Evolutionary conservation across 805 yeast genomes (phyloP).

Genomic region (Candida andamanensis): DNA sequence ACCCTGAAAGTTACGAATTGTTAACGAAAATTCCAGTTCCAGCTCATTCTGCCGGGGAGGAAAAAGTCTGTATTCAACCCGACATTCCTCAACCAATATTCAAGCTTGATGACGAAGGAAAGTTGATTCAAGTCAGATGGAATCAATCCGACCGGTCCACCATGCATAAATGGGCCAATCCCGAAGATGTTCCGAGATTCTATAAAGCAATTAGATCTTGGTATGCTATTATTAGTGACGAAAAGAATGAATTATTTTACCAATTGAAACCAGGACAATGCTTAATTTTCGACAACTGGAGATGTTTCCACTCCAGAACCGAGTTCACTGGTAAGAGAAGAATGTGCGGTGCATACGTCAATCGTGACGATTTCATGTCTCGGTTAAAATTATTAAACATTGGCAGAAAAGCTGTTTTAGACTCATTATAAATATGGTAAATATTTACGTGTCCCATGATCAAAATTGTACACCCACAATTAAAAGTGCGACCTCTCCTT

Average conservation of each 20-base stretch:
- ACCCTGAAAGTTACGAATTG: constrained; percentile 49
- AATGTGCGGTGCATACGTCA: constrained; percentile 69
- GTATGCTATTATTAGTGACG: constrained; percentile 46
- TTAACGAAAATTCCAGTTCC: constrained; percentile 49
- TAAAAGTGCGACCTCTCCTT: no score
- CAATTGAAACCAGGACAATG: constrained; percentile 62
- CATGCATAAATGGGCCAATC: constrained; percentile 46
- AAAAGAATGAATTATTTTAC: constrained; percentile 47
- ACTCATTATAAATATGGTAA: constrained; percentile 19
- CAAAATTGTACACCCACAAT: no score
- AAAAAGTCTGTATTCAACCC: constrained; percentile 55
- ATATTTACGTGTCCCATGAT: no score
- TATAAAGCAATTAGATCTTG: constrained; percentile 56
- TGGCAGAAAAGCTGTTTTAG: constrained; percentile 44
- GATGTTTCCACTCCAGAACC: constrained; percentile 64
- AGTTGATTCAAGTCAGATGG: constrained; percentile 63
- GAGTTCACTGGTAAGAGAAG: constrained; percentile 63
- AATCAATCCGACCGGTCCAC: constrained; percentile 66
- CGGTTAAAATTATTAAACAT: constrained; percentile 40
- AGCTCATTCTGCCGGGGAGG: constrained; percentile 77
- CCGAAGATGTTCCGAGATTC: constrained; percentile 45
- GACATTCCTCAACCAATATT: constrained; percentile 53
- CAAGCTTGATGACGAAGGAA: constrained; percentile 46
- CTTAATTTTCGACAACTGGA: constrained; percentile 67
- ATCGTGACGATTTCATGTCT: constrained; percentile 59